Conservation (phyloP, 1,139 yeast species). For the Diutina siamensis region DNA sequence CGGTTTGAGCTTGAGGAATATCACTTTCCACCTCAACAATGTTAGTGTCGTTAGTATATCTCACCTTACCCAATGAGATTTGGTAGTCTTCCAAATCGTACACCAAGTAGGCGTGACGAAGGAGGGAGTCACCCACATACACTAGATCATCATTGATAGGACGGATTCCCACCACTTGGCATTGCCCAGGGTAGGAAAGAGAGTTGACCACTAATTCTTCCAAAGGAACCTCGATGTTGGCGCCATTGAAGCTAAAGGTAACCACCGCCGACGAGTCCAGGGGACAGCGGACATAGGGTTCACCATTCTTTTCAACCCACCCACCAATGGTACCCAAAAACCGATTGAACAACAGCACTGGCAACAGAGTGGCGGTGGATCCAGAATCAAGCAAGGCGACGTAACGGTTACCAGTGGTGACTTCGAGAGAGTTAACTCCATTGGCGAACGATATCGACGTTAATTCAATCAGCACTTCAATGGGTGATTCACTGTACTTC, state of each 20-base stretch:
- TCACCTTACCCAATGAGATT: constrained; percentile 59
- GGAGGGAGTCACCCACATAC: constrained; percentile 56
- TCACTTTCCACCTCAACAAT: constrained; percentile 13
- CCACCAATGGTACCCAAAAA: constrained; percentile 12
- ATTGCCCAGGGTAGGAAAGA: neutral
- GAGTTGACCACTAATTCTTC: constrained; percentile 11
- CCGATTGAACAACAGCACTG: constrained; percentile 12
- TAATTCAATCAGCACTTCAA: constrained; percentile 15
- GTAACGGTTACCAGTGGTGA: neutral
- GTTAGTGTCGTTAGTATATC: constrained; percentile 25
- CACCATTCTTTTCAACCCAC: constrained; percentile 10
- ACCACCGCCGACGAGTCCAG: constrained; percentile 9
- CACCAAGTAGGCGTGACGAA: constrained; percentile 66
- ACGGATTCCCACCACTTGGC: neutral
- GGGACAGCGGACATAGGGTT: constrained; percentile 22
- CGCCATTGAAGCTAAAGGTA: constrained; percentile 18
- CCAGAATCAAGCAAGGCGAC: constrained; percentile 27
- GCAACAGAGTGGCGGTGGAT: constrained; percentile 23
- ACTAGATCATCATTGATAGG: neutral
- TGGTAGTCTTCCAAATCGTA: constrained; percentile 59
- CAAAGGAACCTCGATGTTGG: constrained; percentile 17
- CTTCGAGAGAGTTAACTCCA: neutral
- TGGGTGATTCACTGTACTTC: constrained; percentile 12
- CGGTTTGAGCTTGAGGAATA: neutral
- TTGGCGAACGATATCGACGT: constrained; percentile 6